Evolutionary conservation across 805 yeast species (phyloP), one percentile per base, ranked within the genome.

Genomic region (Yamadazyma scolyti): DNA sequence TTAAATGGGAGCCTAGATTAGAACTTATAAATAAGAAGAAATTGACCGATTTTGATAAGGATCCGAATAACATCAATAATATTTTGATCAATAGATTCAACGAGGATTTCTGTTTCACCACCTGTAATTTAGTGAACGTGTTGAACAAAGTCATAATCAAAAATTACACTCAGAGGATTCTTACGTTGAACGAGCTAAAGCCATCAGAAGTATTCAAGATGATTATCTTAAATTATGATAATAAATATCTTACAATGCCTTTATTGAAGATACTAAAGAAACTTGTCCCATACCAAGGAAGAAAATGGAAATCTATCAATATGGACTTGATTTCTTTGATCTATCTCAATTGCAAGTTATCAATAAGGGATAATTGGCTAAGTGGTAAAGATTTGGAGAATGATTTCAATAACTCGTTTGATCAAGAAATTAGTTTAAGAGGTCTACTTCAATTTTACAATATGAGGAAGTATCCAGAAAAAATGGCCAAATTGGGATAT

Each of bases 261-360:
- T 77, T 84, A 3, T 61, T 89, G 46, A 79, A 79, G 47, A 71
- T 84, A 1, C 64, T 89, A 37, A 88, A 85, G 52, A 79, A 83
- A 40, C 70, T 88, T 30, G 79, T 88, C 1, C 96, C 97, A 0
- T 86, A 82, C 58, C 89, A 86, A 47, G 96, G 96, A 12, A 78
- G 93, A 37, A 88, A 89, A 55, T 90, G 98, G 98, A 79, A 88
- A 45, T 75, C 88, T 9, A 75, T 79, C 40, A 93, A 90, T 52
- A 90, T 93, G 97, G 96, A 89, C 43, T 65, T 93, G 27, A 84
- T 90, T 4, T 86, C 96, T 0, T 79, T 85, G 38, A 88, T 90
- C 2, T 90, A 83, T 47, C 53, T 93, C 16, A 79, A 87, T 49
- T 75, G 85, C 46, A 75, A 77, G 44, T 63, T 88, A 22, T 75